Evolutionary conservation across 140 eudicot genomes (phyloP).

Genomic region (Flaveria floridana): DNA sequence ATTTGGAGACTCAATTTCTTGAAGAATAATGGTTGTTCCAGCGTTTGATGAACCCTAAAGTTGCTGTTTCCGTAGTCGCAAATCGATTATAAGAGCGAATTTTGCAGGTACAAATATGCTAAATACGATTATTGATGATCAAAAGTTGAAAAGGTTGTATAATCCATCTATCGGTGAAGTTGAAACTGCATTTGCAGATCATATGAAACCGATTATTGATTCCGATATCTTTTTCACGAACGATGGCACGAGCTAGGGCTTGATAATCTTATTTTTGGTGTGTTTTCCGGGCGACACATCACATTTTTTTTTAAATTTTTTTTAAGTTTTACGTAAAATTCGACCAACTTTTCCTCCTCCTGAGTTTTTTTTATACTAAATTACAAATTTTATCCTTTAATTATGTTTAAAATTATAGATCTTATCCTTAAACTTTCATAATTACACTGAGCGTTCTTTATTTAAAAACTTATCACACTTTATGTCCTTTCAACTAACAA

Average conservation of each 20-base stretch:
- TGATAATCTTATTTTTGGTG: too few relatives aligned
- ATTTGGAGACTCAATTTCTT: slow-evolving; percentile 25
- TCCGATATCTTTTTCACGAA: background rate
- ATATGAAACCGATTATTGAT: slow-evolving; percentile 1
- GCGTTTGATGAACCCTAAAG: slow-evolving; percentile 17
- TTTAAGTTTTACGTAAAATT: too few relatives aligned
- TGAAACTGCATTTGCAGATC: background rate
- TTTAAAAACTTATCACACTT: too few relatives aligned
- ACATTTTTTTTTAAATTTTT: too few relatives aligned
- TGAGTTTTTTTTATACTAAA: too few relatives aligned
- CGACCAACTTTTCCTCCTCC: too few relatives aligned
- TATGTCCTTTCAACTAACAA: too few relatives aligned
- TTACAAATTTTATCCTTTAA: too few relatives aligned
- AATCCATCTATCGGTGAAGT: background rate
- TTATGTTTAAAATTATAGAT: too few relatives aligned
- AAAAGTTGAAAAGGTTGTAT: background rate
- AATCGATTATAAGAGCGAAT: background rate
- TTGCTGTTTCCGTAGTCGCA: background rate
- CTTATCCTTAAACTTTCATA: too few relatives aligned
- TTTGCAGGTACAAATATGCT: background rate
- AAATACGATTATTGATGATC: background rate
- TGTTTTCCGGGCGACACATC: too few relatives aligned
- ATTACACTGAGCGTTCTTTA: too few relatives aligned
- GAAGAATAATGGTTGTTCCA: background rate
- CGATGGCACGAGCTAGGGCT: background rate